These are phyloP conservation scores for Fomes fomentarius DNA, from an alignment of 1,284 basidiomycete species.

Conservation along the genomic window DNA sequence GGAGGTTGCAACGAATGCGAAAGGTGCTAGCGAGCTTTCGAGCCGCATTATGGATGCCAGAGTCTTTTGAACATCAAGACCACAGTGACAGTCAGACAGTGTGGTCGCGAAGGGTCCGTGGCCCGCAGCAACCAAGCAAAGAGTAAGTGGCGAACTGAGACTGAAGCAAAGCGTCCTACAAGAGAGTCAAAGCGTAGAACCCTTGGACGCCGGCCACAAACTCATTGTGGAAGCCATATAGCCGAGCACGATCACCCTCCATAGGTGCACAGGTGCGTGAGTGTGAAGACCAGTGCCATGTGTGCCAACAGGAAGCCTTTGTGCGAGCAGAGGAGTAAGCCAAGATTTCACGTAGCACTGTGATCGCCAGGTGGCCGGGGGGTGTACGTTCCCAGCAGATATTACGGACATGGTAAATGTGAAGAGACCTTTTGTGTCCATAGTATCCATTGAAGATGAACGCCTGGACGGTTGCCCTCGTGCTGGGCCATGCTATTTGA, in stretches of 20 bases:
- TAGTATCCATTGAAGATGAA: neutral
- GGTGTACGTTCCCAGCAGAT: too few relatives aligned
- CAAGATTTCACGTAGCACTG: too few relatives aligned
- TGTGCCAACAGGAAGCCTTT: neutral
- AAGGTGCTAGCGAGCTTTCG: neutral
- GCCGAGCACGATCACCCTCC: too few relatives aligned
- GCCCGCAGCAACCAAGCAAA: neutral
- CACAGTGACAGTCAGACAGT: neutral
- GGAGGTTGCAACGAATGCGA: neutral
- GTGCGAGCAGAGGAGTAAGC: too few relatives aligned
- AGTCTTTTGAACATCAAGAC: neutral
- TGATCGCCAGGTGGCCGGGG: too few relatives aligned
- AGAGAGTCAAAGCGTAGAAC: neutral
- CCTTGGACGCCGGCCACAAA: neutral
- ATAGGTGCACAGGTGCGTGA: neutral
- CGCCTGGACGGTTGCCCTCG: neutral
- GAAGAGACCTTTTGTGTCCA: neutral
- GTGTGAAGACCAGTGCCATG: neutral
- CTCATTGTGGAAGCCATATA: neutral
- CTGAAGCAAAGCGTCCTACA: neutral
- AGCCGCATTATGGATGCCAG: neutral
- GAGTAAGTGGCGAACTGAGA: neutral
- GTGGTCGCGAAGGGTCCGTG: neutral
- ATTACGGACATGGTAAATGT: neutral
- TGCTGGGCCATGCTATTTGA: too few relatives aligned